These are phyloP conservation scores for Phytopythium aichiense DNA, from an alignment of 352 stramenopile species.

Conservation along the genomic window DNA sequence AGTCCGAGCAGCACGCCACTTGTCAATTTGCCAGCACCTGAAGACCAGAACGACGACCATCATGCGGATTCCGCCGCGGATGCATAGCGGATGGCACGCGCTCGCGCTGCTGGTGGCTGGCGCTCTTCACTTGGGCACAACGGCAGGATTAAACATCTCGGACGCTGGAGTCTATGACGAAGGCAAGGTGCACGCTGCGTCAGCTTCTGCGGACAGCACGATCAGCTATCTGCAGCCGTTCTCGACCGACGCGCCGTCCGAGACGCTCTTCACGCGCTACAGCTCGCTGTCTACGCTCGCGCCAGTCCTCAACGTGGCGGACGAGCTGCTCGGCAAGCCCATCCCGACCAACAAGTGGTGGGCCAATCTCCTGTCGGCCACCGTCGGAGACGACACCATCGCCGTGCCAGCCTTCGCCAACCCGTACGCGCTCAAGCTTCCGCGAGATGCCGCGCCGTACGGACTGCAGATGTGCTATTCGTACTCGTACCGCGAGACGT, in stretches of 20 bases:
- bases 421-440: constrained; percentile 62
- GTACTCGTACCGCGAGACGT: constrained; percentile 50
- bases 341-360: constrained; percentile 85
- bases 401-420: constrained; percentile 59
- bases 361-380: constrained; percentile 59
- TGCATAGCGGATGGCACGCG: background rate
- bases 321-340: constrained; percentile 37
- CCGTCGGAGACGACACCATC: constrained; percentile 28
- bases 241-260: constrained; percentile 29
- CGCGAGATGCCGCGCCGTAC: constrained; percentile 29
- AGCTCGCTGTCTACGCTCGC: constrained; percentile 26
- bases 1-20: background rate
- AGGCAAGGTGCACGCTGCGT: constrained; percentile 11
- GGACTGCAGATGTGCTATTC: constrained; percentile 59
- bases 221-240: constrained; percentile 33
- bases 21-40: background rate
- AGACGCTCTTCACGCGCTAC: constrained; percentile 35
- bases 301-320: constrained; percentile 56
- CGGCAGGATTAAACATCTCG: background rate
- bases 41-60: background rate
- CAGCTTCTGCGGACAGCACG: constrained; percentile 23
- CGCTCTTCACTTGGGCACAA: background rate
- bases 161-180: background rate
- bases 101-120: background rate
- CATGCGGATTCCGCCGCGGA: background rate